Conservation (phyloP, 257 asterid species). For the Solanum chiquidenum region DNA sequence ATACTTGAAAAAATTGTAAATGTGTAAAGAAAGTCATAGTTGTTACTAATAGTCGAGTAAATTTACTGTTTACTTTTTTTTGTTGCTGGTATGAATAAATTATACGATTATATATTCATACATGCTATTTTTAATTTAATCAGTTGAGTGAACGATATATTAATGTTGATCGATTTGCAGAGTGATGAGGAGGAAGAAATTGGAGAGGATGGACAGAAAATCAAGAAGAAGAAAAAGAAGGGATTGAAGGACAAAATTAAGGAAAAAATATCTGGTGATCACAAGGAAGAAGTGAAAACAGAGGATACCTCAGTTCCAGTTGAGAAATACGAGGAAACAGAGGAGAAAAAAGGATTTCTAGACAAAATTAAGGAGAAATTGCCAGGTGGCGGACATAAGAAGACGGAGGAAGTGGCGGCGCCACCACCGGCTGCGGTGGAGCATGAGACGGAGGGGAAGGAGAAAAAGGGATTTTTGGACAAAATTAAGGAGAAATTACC, state of each 20-base stretch:
- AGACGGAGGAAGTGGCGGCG: constrained; percentile 33
- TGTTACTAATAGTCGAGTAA: too few species aligned
- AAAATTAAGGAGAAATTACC: constrained; percentile 95
- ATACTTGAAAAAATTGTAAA: too few species aligned
- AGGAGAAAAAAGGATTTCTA: constrained; percentile 71
- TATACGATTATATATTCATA: too few species aligned
- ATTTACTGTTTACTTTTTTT: background rate
- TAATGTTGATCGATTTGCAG: constrained; percentile 23
- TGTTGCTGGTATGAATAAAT: background rate
- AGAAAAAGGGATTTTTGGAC: constrained; percentile 74
- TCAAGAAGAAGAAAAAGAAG: constrained; percentile 74
- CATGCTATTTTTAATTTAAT: too few species aligned
- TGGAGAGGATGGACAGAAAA: constrained; percentile 34
- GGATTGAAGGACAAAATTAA: constrained; percentile 52
- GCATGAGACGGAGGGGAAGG: constrained; percentile 35
- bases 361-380: constrained; percentile 74
- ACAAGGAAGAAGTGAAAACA: constrained; percentile 26
- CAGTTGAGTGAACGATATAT: background rate
- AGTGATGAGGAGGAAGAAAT: constrained; percentile 55
- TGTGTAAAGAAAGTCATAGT: too few species aligned
- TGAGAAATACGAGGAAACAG: constrained; percentile 45
- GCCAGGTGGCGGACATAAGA: constrained; percentile 53
- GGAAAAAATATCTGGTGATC: constrained; percentile 34
- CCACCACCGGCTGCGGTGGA: constrained; percentile 8
- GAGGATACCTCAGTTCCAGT: constrained; percentile 37